Conservation (phyloP, 1,139 yeast genomes). For the Saccharomyces hybrid region DNA sequence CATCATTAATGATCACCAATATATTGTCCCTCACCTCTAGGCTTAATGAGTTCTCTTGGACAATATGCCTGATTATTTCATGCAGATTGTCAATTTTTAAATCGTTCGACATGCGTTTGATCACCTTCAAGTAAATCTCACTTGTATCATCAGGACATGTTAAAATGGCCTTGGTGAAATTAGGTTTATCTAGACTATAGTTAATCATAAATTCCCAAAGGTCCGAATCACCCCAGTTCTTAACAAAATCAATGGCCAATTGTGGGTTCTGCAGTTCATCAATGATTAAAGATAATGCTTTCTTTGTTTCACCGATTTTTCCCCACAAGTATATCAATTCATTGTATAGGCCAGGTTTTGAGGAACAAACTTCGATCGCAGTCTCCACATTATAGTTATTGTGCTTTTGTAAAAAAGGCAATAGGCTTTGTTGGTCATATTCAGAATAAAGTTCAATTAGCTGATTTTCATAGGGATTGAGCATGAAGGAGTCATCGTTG, state of each 20-base stretch:
- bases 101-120: constrained; percentile 55
- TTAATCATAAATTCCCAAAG: constrained; percentile 72
- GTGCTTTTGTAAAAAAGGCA: constrained; percentile 46
- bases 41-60: constrained; percentile 58
- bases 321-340: constrained; percentile 82
- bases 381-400: constrained; percentile 55
- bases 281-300: constrained; percentile 70
- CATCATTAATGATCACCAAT: constrained; percentile 53
- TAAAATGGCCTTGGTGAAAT: constrained; percentile 65
- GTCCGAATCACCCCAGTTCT: constrained; percentile 58
- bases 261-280: constrained; percentile 71
- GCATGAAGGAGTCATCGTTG: constrained; percentile 45
- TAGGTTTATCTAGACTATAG: constrained; percentile 65
- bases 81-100: constrained; percentile 62
- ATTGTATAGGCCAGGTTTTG: constrained; percentile 42
- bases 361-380: constrained; percentile 61
- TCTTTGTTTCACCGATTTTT: constrained; percentile 69
- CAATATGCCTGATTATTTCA: constrained; percentile 52
- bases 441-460: constrained; percentile 58
- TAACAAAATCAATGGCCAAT: constrained; percentile 76
- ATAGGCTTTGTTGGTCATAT: constrained; percentile 43
- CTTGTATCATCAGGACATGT: constrained; percentile 61
- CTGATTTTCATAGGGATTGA: constrained; percentile 56
- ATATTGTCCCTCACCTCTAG: constrained; percentile 52
- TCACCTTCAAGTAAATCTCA: constrained; percentile 56